Evolutionary conservation across 2,329 filamentous ascomycete species (phyloP), one percentile per base, ranked within the genome.

Genomic region (Diaporthe citrichinensis): DNA sequence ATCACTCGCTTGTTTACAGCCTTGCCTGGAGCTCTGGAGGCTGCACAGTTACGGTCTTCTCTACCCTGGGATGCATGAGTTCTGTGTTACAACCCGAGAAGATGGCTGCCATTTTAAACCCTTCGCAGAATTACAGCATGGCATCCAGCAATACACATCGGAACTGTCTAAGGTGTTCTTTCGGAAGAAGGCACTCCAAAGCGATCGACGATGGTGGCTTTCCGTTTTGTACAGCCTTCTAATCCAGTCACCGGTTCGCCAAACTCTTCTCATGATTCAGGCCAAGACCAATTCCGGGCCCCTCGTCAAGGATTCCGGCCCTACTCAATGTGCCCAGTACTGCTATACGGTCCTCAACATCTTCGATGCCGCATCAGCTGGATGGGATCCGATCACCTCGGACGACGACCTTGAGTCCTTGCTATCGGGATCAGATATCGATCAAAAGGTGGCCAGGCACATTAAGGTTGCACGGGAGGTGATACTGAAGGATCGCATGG

Each of bases 151-250:
- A 34, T 67, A 67, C 41, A 14, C 61, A 28, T 5, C 41, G 4
- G 61, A 67, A 14, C 41, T 67, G 4, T 67, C 61, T 3, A 44
- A 25, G 12, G 61, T 67, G 3, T 31, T 67, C 25, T 49, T 67
- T 10, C 41, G 61, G 14, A 67, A 67, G 25, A 67, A 34, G 17
- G 20, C 41, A 7, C 14, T 67, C 7, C 61, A 67, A 49, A 67
- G 41, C 10, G 61, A 67, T 34, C 28, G 61, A 34, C 25, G 61
- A 4, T 67, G 61, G 61, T 67, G 61, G 61, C 25, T 67, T 28
- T 67, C 61, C 12, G 61, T 67, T 23, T 67, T 67, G 31, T 67
- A 67, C 41, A 67, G 61, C 25, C 28, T 67, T 14, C 31, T 31
- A 23, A 34, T 67, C 14, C 61, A 67, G 14, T 25, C 41, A 14